Conservation (phyloP, 2,329 filamentous ascomycete species). For the Alternaria ventricosa region DNA sequence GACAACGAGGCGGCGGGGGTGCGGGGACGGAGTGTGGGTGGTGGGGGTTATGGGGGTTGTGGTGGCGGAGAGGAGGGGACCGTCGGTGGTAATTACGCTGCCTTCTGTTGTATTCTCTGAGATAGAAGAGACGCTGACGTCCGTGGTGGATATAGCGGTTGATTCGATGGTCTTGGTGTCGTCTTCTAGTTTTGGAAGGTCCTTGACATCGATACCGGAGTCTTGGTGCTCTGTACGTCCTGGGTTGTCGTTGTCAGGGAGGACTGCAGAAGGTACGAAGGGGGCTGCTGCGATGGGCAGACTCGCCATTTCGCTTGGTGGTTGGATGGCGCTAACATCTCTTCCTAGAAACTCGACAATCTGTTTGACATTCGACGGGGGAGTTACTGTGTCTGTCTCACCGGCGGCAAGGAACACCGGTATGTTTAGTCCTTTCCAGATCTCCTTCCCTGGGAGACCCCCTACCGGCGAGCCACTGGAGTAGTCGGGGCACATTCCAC, state of each 20-base stretch:
- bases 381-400: constrained; percentile 76
- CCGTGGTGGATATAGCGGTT: constrained; percentile 22
- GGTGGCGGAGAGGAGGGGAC: constrained; percentile 10
- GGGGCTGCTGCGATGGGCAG: constrained; percentile 60
- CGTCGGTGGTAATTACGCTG: constrained; percentile 23
- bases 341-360: constrained; percentile 61
- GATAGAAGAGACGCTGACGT: constrained; percentile 22
- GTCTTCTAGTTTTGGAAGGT: constrained; percentile 31
- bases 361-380: constrained; percentile 71
- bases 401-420: constrained; percentile 83
- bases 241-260: constrained; percentile 19
- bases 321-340: constrained; percentile 42
- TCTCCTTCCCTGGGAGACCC: constrained; percentile 71
- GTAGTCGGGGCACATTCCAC: constrained; percentile 71
- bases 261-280: constrained; percentile 45
- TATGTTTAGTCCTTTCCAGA: constrained; percentile 75
- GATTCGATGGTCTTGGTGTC: constrained; percentile 22
- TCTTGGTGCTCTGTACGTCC: constrained; percentile 42
- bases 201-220: constrained; percentile 40
- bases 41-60: not conserved
- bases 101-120: constrained; percentile 45
- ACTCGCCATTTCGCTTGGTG: constrained; percentile 43
- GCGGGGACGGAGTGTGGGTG: constrained; percentile 26
- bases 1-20: constrained; percentile 56
- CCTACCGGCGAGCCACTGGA: constrained; percentile 60